Conservation (phyloP, 2,329 filamentous ascomycete species). For the Diaporthe capsici region DNA sequence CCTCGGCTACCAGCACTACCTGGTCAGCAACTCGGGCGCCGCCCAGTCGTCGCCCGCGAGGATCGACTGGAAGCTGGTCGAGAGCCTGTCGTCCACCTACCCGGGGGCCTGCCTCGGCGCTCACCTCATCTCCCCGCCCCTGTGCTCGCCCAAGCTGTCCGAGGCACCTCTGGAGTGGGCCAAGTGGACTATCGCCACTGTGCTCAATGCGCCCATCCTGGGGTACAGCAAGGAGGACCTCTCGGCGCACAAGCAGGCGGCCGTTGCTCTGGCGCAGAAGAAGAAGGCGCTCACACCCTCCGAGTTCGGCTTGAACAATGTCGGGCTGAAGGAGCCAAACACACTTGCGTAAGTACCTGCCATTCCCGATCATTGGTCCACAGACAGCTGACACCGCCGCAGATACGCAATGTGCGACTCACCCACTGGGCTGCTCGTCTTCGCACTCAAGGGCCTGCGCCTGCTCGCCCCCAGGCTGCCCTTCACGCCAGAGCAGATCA, state of each 20-base stretch:
- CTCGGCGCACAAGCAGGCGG: slow-evolving; percentile 52
- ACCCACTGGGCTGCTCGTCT: slow-evolving; percentile 69
- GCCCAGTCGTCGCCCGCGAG: slow-evolving; percentile 60
- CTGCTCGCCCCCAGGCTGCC: slow-evolving; percentile 56
- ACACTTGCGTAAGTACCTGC: slow-evolving; percentile 58
- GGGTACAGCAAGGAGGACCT: slow-evolving; percentile 71
- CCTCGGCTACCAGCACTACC: slow-evolving; percentile 71
- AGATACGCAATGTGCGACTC: slow-evolving; percentile 73
- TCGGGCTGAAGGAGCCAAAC: slow-evolving; percentile 61
- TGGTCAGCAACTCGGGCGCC: slow-evolving; percentile 68
- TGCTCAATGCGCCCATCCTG: slow-evolving; percentile 63
- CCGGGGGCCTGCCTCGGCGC: slow-evolving; percentile 68
- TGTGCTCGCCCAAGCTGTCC: slow-evolving; percentile 62
- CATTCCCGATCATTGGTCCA: background rate
- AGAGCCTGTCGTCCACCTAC: slow-evolving; percentile 63
- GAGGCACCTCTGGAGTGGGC: slow-evolving; percentile 63
- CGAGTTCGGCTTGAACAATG: slow-evolving; percentile 49
- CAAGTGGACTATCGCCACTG: slow-evolving; percentile 69
- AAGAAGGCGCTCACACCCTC: slow-evolving; percentile 43
- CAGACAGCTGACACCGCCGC: background rate
- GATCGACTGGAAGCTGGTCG: slow-evolving; percentile 66
- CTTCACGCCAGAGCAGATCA: slow-evolving; percentile 66
- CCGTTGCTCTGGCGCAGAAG: slow-evolving; percentile 38
- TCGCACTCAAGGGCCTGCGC: slow-evolving; percentile 64
- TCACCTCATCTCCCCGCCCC: slow-evolving; percentile 72